Conservation (phyloP, 2,329 filamentous ascomycete species). For the Colletotrichum graminicola region DNA sequence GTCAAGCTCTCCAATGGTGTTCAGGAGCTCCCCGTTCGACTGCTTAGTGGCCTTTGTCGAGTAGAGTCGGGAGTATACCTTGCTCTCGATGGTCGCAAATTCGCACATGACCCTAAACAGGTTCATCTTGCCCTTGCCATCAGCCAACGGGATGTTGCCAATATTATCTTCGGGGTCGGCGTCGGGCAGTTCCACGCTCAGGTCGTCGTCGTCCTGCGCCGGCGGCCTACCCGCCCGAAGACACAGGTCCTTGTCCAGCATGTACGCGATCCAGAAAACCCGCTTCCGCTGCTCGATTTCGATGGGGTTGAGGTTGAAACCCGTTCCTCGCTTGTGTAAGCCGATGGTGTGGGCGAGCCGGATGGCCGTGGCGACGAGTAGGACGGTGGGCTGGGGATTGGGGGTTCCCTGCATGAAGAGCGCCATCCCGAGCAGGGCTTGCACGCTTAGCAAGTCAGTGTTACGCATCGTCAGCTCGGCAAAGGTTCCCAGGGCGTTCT, state of each 20-base stretch:
- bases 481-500: slow-evolving; percentile 95
- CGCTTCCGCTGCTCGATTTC: slow-evolving; percentile 89
- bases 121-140: slow-evolving; percentile 93
- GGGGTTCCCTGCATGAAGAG: slow-evolving; percentile 96
- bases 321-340: slow-evolving; percentile 91
- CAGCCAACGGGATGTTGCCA: slow-evolving; percentile 90
- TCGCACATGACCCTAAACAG: slow-evolving; percentile 94
- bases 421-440: slow-evolving; percentile 92
- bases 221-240: slow-evolving; percentile 71
- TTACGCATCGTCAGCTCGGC: slow-evolving; percentile 96
- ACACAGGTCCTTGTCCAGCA: slow-evolving; percentile 74
- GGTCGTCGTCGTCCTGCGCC: slow-evolving; percentile 75
- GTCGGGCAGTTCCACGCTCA: slow-evolving; percentile 96
- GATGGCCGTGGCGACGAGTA: slow-evolving; percentile 91
- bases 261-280: slow-evolving; percentile 76
- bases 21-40: slow-evolving; percentile 90
- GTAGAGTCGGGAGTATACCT: slow-evolving; percentile 93
- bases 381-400: slow-evolving; percentile 94
- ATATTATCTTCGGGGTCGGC: slow-evolving; percentile 92
- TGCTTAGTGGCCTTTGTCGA: slow-evolving; percentile 93
- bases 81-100: slow-evolving; percentile 91
- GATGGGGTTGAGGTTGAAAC: slow-evolving; percentile 92
- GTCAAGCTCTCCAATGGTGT: slow-evolving; percentile 95
- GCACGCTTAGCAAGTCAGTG: slow-evolving; percentile 93
- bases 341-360: slow-evolving; percentile 93